A percentile compares a stretch with the other conserved stretches of the same genome.
These are phyloP conservation scores for Suillus discolor DNA, from an alignment of 768 basidiomycete species.

Conservation along the genomic window DNA sequence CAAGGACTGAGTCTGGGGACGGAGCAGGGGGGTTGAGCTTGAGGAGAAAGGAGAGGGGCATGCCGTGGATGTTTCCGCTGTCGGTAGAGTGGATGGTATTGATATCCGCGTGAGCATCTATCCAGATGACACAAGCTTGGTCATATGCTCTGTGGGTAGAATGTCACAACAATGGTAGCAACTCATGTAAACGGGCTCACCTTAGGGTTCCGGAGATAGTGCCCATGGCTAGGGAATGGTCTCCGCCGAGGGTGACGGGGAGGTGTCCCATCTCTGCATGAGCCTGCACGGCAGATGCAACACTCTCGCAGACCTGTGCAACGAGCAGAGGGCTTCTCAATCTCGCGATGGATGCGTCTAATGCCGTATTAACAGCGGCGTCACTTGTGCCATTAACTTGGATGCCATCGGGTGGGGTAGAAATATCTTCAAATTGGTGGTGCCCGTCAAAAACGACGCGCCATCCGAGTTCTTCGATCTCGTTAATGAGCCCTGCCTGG, in stretches of 20 bases:
- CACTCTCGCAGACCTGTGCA: slow-evolving; percentile 76
- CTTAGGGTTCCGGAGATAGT: slow-evolving; percentile 89
- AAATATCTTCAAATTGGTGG: slow-evolving; percentile 82
- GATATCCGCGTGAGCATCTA: slow-evolving; percentile 97
- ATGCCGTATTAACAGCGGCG: not conserved
- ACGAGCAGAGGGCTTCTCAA: slow-evolving; percentile 92
- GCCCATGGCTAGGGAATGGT: slow-evolving; percentile 94
- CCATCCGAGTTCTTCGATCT: slow-evolving; percentile 84
- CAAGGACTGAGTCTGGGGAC: not conserved
- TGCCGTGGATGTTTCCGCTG: slow-evolving; percentile 96
- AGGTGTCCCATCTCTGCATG: slow-evolving; percentile 81
- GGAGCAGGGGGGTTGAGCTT: slow-evolving; percentile 43
- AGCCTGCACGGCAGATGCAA: slow-evolving; percentile 73
- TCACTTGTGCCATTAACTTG: not conserved
- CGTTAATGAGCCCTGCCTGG: slow-evolving; percentile 78
- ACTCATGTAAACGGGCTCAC: slow-evolving; percentile 40
- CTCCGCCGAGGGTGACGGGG: slow-evolving; percentile 91
- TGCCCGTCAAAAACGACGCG: slow-evolving; percentile 88
- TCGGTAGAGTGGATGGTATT: slow-evolving; percentile 85
- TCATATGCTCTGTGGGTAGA: slow-evolving; percentile 57
- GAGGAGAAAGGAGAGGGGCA: slow-evolving; percentile 94
- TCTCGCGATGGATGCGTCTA: slow-evolving; percentile 74
- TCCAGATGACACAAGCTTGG: slow-evolving; percentile 89
- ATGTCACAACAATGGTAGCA: slow-evolving; percentile 9
- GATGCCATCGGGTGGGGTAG: slow-evolving; percentile 41